phyloP scores from a whole-genome alignment of 257 asterid species.

The Solanum tacnaense region DNA sequence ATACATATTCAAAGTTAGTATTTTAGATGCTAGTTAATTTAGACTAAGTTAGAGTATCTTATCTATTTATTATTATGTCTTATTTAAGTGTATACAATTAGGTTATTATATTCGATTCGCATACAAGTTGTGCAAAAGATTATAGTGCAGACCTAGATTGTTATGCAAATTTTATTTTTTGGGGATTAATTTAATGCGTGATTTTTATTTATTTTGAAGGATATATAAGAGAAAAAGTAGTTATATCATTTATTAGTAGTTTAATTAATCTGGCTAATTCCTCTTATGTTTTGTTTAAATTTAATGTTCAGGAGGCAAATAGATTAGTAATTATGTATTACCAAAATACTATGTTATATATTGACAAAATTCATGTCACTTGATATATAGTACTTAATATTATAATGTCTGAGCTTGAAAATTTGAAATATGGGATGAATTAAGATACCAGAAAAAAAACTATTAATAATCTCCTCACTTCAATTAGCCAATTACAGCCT shows the following conservation, averaged over 20 bases:
- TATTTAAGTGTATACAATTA: neutral
- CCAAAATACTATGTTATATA: neutral
- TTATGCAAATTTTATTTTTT: neutral
- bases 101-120: neutral
- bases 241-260: neutral
- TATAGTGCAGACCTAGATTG: neutral
- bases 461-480: too few relatives aligned
- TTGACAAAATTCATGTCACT: neutral
- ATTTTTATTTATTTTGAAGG: neutral
- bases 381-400: neutral
- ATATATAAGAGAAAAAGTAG: neutral
- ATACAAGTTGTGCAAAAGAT: neutral
- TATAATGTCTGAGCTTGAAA: too few relatives aligned
- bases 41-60: neutral
- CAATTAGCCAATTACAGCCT: too few relatives aligned
- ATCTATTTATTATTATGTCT: neutral
- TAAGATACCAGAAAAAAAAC: too few relatives aligned
- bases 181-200: too few relatives aligned
- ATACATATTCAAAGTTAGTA: neutral
- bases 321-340: neutral
- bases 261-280: neutral
- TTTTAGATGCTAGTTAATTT: neutral
- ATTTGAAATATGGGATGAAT: neutral
- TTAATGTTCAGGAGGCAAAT: too few relatives aligned
- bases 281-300: neutral